A percentile compares a stretch with the other conserved stretches of the same genome.
phyloP scores from a whole-genome alignment of 2,329 filamentous ascomycete genomes.

The Alternaria arborescens region DNA sequence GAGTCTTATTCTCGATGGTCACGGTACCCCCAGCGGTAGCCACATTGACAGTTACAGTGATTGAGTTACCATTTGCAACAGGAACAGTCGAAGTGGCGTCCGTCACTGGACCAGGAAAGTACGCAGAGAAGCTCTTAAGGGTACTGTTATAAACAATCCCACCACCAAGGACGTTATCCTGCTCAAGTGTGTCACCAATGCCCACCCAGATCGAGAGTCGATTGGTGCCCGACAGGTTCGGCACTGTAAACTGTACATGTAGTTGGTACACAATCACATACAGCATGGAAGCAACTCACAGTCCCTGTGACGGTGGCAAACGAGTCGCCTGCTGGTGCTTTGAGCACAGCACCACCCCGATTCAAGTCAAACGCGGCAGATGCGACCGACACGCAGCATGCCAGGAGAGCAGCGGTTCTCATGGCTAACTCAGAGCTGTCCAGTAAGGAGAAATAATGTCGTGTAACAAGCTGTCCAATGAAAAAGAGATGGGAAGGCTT shows the following conservation, averaged over 20 bases:
- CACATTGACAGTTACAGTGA: slow-evolving; percentile 29
- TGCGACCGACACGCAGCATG: slow-evolving; percentile 20
- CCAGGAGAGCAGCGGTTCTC: slow-evolving; percentile 20
- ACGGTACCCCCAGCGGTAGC: slow-evolving; percentile 28
- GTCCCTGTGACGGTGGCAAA: slow-evolving; percentile 35
- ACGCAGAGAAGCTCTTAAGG: slow-evolving; percentile 29
- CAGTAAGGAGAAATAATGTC: background rate
- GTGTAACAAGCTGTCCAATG: slow-evolving; percentile 7
- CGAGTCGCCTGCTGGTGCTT: slow-evolving; percentile 34
- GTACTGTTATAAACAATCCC: slow-evolving; percentile 35
- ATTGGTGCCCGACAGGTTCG: slow-evolving; percentile 28
- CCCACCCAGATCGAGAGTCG: slow-evolving; percentile 38
- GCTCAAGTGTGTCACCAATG: slow-evolving; percentile 31
- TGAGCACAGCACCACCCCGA: slow-evolving; percentile 35
- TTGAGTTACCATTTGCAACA: slow-evolving; percentile 28
- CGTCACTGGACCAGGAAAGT: slow-evolving; percentile 26
- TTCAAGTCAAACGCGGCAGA: slow-evolving; percentile 37
- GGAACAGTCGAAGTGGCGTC: slow-evolving; percentile 31
- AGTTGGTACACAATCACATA: background rate
- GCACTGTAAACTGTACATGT: slow-evolving; percentile 26
- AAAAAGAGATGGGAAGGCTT: background rate
- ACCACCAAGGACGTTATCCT: slow-evolving; percentile 34
- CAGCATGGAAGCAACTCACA: background rate
- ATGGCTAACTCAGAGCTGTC: slow-evolving; percentile 13
- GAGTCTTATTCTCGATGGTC: slow-evolving; percentile 36